These are phyloP conservation scores for Pulveroboletus sp. DNA, from an alignment of 768 basidiomycete genomes.

Conservation along the genomic window DNA sequence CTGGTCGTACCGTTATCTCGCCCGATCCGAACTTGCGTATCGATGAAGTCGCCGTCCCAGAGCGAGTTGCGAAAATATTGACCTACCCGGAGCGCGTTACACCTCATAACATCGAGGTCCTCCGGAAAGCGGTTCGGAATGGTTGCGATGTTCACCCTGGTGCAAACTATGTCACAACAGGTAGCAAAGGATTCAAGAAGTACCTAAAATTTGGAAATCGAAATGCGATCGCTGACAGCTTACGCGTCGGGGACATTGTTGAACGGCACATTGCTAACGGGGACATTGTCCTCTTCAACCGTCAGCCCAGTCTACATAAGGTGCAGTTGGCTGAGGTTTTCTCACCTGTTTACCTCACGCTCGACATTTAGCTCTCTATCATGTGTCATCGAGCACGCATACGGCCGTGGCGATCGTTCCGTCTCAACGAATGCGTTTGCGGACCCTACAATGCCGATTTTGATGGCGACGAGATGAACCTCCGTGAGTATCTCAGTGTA, in stretches of 20 bases:
- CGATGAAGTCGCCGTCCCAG: constrained; percentile 97
- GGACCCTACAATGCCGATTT: constrained; percentile 99
- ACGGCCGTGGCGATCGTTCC: constrained; percentile 95
- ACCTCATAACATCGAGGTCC: constrained; percentile 75
- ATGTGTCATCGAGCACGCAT: constrained; percentile 99
- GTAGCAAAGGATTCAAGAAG: constrained; percentile 79
- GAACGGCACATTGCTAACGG: constrained; percentile 95
- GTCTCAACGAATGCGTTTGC: constrained; percentile 98
- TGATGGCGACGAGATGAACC: constrained; percentile 99
- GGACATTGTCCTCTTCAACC: constrained; percentile 96
- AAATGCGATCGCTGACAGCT: constrained; percentile 71
- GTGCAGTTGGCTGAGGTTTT: constrained; percentile 34
- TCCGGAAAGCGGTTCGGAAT: constrained; percentile 79
- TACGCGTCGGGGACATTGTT: constrained; percentile 87
- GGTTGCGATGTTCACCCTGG: constrained; percentile 92
- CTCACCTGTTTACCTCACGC: constrained; percentile 2
- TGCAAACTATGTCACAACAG: constrained; percentile 88
- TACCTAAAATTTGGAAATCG: constrained; percentile 87
- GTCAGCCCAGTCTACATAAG: constrained; percentile 97
- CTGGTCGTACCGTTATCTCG: constrained; percentile 96
- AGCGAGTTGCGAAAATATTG: constrained; percentile 89
- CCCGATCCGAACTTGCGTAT: constrained; percentile 99
- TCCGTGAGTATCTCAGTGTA: constrained; percentile 58
- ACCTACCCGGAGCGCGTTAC: constrained; percentile 98
- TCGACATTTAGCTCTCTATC: constrained; percentile 74